phyloP scores from a whole-genome alignment of 2,329 filamentous ascomycete genomes.

The Xenoacremonium recifei region DNA sequence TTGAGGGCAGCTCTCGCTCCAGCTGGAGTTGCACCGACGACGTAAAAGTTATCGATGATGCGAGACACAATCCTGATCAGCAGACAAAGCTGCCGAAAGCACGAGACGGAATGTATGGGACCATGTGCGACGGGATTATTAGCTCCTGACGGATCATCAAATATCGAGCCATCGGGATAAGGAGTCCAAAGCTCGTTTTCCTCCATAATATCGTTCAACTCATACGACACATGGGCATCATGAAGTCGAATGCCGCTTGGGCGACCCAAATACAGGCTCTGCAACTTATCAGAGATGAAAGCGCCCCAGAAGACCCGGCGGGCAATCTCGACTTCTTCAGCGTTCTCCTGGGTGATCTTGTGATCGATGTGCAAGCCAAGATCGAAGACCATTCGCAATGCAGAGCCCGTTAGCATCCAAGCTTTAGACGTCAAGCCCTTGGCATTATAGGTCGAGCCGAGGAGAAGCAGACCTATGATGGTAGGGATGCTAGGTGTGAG shows the following conservation, averaged over 20 bases:
- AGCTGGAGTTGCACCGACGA: slow-evolving; percentile 3
- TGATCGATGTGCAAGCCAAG: slow-evolving; percentile 37
- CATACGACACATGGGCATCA: slow-evolving; percentile 19
- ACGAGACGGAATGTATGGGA: slow-evolving; percentile 30
- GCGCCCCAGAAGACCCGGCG: slow-evolving; percentile 33
- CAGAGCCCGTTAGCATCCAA: slow-evolving; percentile 40
- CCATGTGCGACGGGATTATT: neutral
- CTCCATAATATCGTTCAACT: slow-evolving; percentile 23
- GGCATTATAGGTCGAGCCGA: slow-evolving; percentile 25
- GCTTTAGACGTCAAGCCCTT: slow-evolving; percentile 28
- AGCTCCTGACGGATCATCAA: neutral
- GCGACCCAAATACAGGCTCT: slow-evolving; percentile 29
- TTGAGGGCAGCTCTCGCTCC: neutral
- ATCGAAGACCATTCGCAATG: slow-evolving; percentile 40
- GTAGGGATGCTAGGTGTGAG: slow-evolving; percentile 23
- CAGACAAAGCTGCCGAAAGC: slow-evolving; percentile 33
- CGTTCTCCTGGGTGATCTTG: slow-evolving; percentile 16
- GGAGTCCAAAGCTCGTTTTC: slow-evolving; percentile 17
- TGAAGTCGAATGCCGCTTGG: slow-evolving; percentile 20
- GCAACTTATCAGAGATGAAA: slow-evolving; percentile 30
- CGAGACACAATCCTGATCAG: slow-evolving; percentile 36
- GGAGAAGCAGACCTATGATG: slow-evolving; percentile 23
- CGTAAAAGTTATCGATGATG: slow-evolving; percentile 23
- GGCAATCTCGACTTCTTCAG: slow-evolving; percentile 28
- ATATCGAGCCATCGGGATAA: neutral